phyloP scores from a whole-genome alignment of 305 asterid genomes.

The Fraxinus nigra region DNA sequence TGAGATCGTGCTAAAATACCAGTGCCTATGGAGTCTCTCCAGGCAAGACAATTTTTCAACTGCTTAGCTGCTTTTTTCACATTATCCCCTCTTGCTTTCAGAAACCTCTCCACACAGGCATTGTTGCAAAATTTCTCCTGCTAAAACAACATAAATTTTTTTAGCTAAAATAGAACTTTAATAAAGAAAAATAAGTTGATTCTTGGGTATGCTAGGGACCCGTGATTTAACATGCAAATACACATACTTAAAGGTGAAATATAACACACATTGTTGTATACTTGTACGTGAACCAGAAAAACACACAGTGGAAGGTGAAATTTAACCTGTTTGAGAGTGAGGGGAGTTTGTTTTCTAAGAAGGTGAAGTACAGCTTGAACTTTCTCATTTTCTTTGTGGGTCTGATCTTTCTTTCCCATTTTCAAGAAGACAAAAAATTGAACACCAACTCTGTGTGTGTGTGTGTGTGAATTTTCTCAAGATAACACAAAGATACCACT shows the following conservation, averaged over 20 bases:
- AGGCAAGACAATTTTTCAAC: constrained; percentile 63
- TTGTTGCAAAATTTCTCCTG: constrained; percentile 82
- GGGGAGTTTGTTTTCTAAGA: constrained; percentile 72
- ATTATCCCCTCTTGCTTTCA: constrained; percentile 69
- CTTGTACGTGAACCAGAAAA: background rate
- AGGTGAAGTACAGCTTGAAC: constrained; percentile 64
- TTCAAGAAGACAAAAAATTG: constrained; percentile 2
- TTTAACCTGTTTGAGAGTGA: constrained; percentile 69
- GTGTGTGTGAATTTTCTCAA: constrained; percentile 20
- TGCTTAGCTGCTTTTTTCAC: constrained; percentile 89
- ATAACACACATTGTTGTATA: background rate
- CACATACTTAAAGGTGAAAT: background rate
- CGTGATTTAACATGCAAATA: background rate
- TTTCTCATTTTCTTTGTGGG: constrained; percentile 54
- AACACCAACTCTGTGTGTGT: background rate
- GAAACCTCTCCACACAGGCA: constrained; percentile 75
- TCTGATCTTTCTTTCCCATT: constrained; percentile 75
- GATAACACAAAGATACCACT: constrained; percentile 51
- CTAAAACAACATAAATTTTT: background rate
- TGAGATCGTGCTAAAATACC: constrained; percentile 36
- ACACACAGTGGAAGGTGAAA: constrained; percentile 22
- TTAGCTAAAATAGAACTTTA: background rate
- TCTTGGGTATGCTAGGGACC: background rate
- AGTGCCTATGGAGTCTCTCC: constrained; percentile 81
- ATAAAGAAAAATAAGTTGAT: background rate